Base-by-base conservation (phyloP, 768 basidiomycete species). In the Trametes cingulata region DNA sequence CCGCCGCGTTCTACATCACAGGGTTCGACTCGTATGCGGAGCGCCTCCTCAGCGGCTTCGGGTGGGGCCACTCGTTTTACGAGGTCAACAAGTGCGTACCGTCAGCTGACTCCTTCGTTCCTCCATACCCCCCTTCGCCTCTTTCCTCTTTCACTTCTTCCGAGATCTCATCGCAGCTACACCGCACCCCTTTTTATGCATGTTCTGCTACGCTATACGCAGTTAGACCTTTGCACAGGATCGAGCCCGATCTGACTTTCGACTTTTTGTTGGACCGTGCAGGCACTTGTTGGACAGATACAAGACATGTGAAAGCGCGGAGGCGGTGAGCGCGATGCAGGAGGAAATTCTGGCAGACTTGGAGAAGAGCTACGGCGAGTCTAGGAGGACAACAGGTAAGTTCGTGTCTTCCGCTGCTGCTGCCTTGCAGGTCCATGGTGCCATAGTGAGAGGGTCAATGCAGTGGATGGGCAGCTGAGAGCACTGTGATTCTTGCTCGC, bases 1-100 rank as follows among this genome's bases (percentile, higher is more conserved):
- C 97, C 0, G 97, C 96, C 0, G 90, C 94, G 0, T 95, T 99
- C 67, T 97, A 93, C 72, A 90, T 98, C 67, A 90, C 92, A 0
- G 93, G 95, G 0, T 93, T 94, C 62, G 82, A 90, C 64, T 70
- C 80, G 0, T 88, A 93, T 69, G 95, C 93, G 0, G 90, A 95
- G 52, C 79, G 80, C 24, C 71, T 99, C 20, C 73, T 98, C 33
- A 80, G 79, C 53, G 86, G 84, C 8, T 99, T 98, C 69, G 90
- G 93, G 9, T 98, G 96, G 95, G 96, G 93, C 2, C 83, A 81
- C 20, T 82, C 92, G 2, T 98, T 98, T 74, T 91, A 82, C 76
- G 78, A 85, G 54, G 86, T 99, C 53, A 99, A 99, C 71, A 75
- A 80, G 93, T 88, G 58, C 42, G 81, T 72, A 6, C 35, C 6